Conservation (phyloP, 2,329 filamentous ascomycete genomes). For the Emmonsia crescens region DNA sequence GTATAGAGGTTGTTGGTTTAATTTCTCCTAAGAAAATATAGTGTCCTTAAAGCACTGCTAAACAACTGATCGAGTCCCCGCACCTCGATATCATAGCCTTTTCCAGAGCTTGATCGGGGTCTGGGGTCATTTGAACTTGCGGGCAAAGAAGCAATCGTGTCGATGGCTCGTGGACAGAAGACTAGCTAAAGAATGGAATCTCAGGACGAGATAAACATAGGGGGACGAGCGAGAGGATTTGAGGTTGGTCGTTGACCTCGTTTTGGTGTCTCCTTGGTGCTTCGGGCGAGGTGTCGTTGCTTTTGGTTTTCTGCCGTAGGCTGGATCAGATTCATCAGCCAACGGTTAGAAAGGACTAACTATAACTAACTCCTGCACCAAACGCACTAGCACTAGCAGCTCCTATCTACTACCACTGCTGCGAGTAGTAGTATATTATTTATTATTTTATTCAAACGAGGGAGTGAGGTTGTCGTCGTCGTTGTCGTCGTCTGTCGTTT, state of each 20-base stretch:
- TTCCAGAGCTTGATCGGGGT: background rate
- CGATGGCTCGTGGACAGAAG: background rate
- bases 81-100: conserved; percentile 10
- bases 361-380: background rate
- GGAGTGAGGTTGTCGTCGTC: no score
- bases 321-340: background rate
- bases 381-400: background rate
- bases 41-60: conserved; percentile 2
- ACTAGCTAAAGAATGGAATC: background rate
- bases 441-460: background rate
- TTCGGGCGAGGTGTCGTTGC: background rate
- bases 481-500: background rate
- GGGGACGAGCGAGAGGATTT: background rate
- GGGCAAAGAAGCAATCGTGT: background rate
- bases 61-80: conserved; percentile 6
- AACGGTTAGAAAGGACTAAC: background rate
- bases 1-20: background rate
- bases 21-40: background rate
- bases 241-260: background rate
- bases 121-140: background rate
- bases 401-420: background rate
- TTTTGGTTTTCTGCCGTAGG: background rate
- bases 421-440: no score
- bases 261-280: background rate
- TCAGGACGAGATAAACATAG: background rate